phyloP scores from a whole-genome alignment of 345 rosid genomes.

The Euphorbia tirucalli region DNA sequence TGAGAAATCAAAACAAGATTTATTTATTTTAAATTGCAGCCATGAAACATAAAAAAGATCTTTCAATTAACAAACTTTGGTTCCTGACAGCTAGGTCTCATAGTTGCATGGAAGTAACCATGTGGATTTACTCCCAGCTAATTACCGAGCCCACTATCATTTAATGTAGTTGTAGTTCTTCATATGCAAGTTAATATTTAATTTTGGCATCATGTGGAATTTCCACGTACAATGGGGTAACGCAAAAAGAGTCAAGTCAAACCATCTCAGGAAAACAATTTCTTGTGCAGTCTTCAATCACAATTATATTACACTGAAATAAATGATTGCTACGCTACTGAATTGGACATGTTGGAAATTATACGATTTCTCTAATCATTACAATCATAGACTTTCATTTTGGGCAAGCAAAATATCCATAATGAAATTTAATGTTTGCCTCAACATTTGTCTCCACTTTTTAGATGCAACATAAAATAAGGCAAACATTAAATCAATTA shows the following conservation, averaged over 20 bases:
- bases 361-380: background rate
- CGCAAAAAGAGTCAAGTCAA: background rate
- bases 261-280: background rate
- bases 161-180: background rate
- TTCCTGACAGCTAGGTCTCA: background rate
- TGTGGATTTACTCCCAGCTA: background rate
- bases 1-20: conserved; percentile 12
- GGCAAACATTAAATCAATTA: background rate
- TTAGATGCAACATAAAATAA: background rate
- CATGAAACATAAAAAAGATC: background rate
- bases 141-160: background rate
- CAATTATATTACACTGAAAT: background rate
- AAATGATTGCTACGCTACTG: background rate
- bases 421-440: background rate
- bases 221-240: background rate
- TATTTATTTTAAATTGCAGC: background rate
- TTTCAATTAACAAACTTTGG: background rate
- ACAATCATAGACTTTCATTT: background rate
- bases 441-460: background rate
- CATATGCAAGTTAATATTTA: background rate
- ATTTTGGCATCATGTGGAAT: background rate
- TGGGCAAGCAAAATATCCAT: background rate
- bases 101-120: background rate
- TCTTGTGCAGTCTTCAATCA: background rate
- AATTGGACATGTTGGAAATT: background rate